Evolutionary conservation across 495 filamentous ascomycete species (phyloP), one percentile per base, ranked within the genome.

Genomic region (Lentithecium fluviatile): DNA sequence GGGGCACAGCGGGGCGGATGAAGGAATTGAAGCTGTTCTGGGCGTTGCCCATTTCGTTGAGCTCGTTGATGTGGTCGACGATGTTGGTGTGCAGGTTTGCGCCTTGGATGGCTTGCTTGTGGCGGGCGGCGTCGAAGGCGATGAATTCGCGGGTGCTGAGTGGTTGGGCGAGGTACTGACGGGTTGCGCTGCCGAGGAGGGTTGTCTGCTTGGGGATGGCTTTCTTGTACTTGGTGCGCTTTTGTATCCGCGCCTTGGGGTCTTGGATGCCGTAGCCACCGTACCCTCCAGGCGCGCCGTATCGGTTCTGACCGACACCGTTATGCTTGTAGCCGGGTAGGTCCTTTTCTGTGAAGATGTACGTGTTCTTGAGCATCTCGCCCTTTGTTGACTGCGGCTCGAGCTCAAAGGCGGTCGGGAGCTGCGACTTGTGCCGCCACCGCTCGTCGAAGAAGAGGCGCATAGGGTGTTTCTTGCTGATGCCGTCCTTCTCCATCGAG

Each of bases 321-420:
- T 57, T 58, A 20, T 67, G 67, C 54, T 68, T 68, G 56, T 85
- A 91, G 25, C 88, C 89, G 1, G 91, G 87, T 21, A 95, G 80
- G 70, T 97, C 88, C 71, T 94, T 91, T 73, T 97, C 92, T 15
- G 87, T 88, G 69, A 97, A 97, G 40, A 97, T 74, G 69, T 84
- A 96, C 7, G 89, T 93, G 69, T 97, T 98, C 69, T 82, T 75
- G 49, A 83, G 77, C 1, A 63, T 43, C 13, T 61, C 40, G 40
- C 56, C 45, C 17, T 50, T 8, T 17, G 55, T 40, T 1, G 29
- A 3, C 12, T 29, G 43, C 2, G 25, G 17, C 24, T 29, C 23
- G 81, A 75, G 15, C 83, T 68, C 29, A 83, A 77, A 37, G n/a
- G 53, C 62, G 13, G 20, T 25, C 5, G 62, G 62, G 1, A 67